A percentile compares a stretch with the other conserved stretches of the same genome.
Evolutionary conservation across 2,329 filamentous ascomycete species (phyloP).

Genomic region (Endoconidiophora polonica): DNA sequence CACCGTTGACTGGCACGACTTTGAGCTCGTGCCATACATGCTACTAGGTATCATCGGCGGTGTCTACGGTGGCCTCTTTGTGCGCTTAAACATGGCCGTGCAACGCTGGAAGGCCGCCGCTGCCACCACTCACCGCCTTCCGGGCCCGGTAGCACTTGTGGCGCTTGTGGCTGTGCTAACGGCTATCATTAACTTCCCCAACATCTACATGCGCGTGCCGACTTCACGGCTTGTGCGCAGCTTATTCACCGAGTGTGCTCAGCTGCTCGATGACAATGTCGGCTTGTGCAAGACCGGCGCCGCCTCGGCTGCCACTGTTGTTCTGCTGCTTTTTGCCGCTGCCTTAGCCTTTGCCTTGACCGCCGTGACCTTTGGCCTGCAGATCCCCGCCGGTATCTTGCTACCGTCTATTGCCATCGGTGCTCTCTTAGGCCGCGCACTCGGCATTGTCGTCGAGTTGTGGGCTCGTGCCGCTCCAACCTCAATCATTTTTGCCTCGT

Average conservation of each 20-base stretch:
- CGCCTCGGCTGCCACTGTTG: constrained; percentile 56
- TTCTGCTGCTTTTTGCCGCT: constrained; percentile 67
- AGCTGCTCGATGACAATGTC: constrained; percentile 68
- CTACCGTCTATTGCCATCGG: constrained; percentile 93
- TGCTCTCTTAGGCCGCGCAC: constrained; percentile 71
- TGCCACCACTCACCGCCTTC: constrained; percentile 46
- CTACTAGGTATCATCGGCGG: constrained; percentile 78
- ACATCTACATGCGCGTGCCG: constrained; percentile 90
- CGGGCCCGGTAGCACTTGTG: constrained; percentile 65
- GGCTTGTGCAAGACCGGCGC: constrained; percentile 55
- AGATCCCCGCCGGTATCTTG: constrained; percentile 89
- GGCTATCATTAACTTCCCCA: constrained; percentile 83
- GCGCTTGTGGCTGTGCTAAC: constrained; percentile 63
- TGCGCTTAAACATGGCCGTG: constrained; percentile 81
- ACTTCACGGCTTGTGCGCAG: constrained; percentile 80
- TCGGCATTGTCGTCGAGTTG: constrained; percentile 79
- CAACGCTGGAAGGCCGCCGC: constrained; percentile 48
- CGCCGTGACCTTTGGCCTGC: constrained; percentile 77
- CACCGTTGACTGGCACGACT: constrained; percentile 79
- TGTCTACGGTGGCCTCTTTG: constrained; percentile 88
- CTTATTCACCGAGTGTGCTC: constrained; percentile 79
- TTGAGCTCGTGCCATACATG: constrained; percentile 79
- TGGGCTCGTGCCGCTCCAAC: constrained; percentile 63
- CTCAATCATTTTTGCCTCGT: constrained; percentile 64
- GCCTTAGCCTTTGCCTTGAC: constrained; percentile 73